Evolutionary conservation across 768 basidiomycete species (phyloP).

Genomic region (Strobilomyces confusus): DNA sequence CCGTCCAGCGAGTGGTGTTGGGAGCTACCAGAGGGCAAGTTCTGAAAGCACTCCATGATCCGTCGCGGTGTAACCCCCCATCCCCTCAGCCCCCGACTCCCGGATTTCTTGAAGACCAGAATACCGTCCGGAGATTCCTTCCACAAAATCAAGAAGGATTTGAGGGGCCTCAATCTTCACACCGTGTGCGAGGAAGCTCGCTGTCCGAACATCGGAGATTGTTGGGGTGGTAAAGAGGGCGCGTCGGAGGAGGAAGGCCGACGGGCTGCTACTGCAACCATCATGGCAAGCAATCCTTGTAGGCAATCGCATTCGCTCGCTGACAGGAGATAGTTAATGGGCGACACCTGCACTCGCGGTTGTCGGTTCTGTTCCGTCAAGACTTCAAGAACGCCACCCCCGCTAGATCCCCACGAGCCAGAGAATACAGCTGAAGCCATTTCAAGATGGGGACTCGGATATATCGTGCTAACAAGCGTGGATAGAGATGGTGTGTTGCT

Average conservation of each 20-base stretch:
- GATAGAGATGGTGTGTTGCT: conserved; percentile 82
- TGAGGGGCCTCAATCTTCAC: conserved; percentile 85
- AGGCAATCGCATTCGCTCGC: not conserved
- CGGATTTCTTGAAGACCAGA: conserved; percentile 83
- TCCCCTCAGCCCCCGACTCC: conserved; percentile 69
- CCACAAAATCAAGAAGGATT: conserved; percentile 90
- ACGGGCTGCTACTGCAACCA: conserved; percentile 91
- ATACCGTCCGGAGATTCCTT: conserved; percentile 89
- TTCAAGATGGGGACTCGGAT: conserved; percentile 95
- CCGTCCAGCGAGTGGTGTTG: conserved; percentile 58
- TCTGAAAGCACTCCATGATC: conserved; percentile 3
- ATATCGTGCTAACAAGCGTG: conserved; percentile 95
- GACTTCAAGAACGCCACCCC: conserved; percentile 83
- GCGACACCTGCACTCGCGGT: conserved; percentile 96
- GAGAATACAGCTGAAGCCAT: conserved; percentile 99
- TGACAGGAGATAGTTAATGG: conserved; percentile 72
- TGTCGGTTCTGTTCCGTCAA: conserved; percentile 98
- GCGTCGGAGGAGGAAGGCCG: conserved; percentile 66
- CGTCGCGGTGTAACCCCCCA: not conserved
- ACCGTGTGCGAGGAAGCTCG: conserved; percentile 99
- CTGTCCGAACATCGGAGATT: conserved; percentile 99
- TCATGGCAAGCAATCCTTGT: conserved; percentile 66
- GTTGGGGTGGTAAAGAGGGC: conserved; percentile 87
- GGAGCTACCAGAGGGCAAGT: conserved; percentile 67
- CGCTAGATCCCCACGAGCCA: conserved; percentile 93